Base-by-base conservation (phyloP, 495 filamentous ascomycete genomes). In the Talaromyces borbonicus region DNA sequence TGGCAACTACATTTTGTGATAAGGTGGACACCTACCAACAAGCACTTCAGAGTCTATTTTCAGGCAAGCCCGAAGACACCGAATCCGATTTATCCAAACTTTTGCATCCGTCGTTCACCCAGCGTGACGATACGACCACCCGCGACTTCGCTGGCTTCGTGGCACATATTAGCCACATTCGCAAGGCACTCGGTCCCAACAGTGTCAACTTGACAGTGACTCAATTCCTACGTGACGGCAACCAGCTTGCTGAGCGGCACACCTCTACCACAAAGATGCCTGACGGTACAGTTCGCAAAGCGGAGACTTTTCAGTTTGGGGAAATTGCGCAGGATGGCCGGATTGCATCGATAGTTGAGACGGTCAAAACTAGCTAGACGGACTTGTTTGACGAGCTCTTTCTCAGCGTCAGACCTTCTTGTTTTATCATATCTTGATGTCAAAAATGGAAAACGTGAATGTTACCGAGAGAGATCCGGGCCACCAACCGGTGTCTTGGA, bases 131-230 rank as follows among this genome's bases (percentile, higher is more conserved):
- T 23, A 16, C 11, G 14, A 26, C 38, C 24, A 41, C 38, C 11
- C 38, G 38, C 38, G 22, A 41, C 38, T 26, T 41, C 9, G 38
- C 38, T 14, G 38, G 22, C n/a, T 41, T 41, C 23, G 38, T 41
- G 8, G 38, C 20, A 24, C 38, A 41, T 14, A 41, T 41, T 26
- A 23, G 38, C 22, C 38, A 41, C 7, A 9, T 41, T 26, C 38
- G 38, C 23, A 12, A 41, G 12, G 38, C 26, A 1, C 22, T 41
- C 0, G 26, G 4, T 9, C 20, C 38, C n/a, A 23, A 8, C 23
- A 41, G 38, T 8, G 38, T 41, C 23, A 18, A 26, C 6, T 41
- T 41, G 23, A 41, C 19, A 4, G 38, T 41, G 14, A 41, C 38
- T 8, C 22, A 41, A 41, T 16, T 41, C 38, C 12, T 41, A 23